Evolutionary conservation across 2,329 filamentous ascomycete species (phyloP), one percentile per base, ranked within the genome.

Genomic region (Pseudocercospora musae): DNA sequence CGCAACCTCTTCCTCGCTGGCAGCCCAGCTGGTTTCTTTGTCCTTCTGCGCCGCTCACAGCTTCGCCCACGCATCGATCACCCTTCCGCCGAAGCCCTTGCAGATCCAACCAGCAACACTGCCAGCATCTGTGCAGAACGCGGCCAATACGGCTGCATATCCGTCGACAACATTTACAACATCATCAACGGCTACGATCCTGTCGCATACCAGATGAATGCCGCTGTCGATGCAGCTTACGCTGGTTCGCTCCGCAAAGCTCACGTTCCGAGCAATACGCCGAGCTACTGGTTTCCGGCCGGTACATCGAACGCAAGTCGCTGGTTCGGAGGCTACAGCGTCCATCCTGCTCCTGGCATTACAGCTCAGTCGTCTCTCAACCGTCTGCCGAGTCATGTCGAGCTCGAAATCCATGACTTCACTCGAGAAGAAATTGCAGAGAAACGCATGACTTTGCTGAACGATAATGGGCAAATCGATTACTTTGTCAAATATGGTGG

Each of bases 81-180:
- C 61, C 78, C 84, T 50, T 97, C 97, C 71, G 87, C 90, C 0
- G 91, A 89, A 4, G 87, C 87, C 20, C 87, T 93, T 64, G 77
- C 81, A 0, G 84, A 83, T 18, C 88, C 92, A 67, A 65, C 65
- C 5, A 76, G 77, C 55, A 75, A 77, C 25, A 73, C 74, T 1
- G 74, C 74, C 4, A 81, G 82, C 6, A 84, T 98, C 31, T 89
- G 89, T n/a, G 90, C 90, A n/a, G 85, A 92, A 44, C 83, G 83
- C 18, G 92, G 91, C 29, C 85, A 82, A 5, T 96, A 96, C 74
- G 95, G 95, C 18, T 98, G 95, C 75, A 80, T 98, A 27, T 91
- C 94, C 0, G 89, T 98, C 1, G 92, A 98, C 78, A 99, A 98
- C 74, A 85, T 99, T 60, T 99, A 98, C 81, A 99, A 99, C 71